Percentiles rank a stretch among this genome's conserved stretches.
phyloP scores from a whole-genome alignment of 371 early-diverging fungal genomes.

The Coemansia linderi region DNA sequence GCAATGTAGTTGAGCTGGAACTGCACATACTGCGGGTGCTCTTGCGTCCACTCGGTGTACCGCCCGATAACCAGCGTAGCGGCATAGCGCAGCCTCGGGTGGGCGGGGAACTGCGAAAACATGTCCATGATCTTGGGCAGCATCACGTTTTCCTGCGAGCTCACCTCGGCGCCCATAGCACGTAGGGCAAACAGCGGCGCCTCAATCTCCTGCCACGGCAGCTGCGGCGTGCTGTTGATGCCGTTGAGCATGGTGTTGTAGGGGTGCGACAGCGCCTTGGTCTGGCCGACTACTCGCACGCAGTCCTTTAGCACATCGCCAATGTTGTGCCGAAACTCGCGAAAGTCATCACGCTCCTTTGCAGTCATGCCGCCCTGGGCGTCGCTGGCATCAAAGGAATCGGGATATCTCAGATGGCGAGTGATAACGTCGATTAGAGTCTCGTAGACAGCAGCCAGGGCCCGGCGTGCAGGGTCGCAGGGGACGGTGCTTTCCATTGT shows the following conservation, averaged over 20 bases:
- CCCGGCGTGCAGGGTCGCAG: conserved; percentile 57
- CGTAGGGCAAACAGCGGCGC: conserved; percentile 91
- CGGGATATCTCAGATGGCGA: conserved; percentile 78
- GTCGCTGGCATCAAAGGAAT: conserved; percentile 32
- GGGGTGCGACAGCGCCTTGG: conserved; percentile 73
- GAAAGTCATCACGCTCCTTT: conserved; percentile 88
- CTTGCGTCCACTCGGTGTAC: conserved; percentile 90
- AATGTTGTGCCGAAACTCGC: conserved; percentile 92
- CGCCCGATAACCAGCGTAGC: conserved; percentile 93
- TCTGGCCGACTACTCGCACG: conserved; percentile 74
- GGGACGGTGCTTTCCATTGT: conserved; percentile 55
- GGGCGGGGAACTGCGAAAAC: conserved; percentile 78
- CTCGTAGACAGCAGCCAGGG: conserved; percentile 67
- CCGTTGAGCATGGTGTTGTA: conserved; percentile 55
- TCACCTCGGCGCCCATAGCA: conserved; percentile 86
- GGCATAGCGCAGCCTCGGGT: conserved; percentile 91
- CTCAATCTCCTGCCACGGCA: conserved; percentile 90
- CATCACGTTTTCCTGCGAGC: conserved; percentile 67
- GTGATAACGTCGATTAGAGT: conserved; percentile 80
- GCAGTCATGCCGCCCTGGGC: conserved; percentile 74
- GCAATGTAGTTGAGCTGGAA: conserved; percentile 87
- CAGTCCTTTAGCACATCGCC: conserved; percentile 97
- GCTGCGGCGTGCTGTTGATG: conserved; percentile 15
- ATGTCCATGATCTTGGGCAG: conserved; percentile 88
- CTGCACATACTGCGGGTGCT: conserved; percentile 83